phyloP scores from a whole-genome alignment of 78 protist species.

The Dictyostelium purpureum region DNA sequence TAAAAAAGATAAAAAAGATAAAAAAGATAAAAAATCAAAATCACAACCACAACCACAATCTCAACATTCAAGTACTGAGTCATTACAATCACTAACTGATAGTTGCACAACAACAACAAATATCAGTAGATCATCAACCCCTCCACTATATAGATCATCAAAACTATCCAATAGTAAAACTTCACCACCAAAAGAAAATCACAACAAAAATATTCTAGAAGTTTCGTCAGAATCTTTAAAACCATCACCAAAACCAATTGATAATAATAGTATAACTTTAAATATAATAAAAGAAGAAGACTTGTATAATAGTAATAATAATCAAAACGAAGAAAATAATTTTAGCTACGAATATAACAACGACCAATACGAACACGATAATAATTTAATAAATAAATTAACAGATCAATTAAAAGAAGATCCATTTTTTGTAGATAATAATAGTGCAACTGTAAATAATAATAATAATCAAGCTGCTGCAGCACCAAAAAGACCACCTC shows the following conservation, averaged over 20 bases:
- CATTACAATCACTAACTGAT: neutral
- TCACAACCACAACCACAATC: neutral
- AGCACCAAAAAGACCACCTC: constrained; percentile 35
- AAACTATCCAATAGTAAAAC: neutral
- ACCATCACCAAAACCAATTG: constrained; percentile 12
- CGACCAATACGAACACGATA: neutral
- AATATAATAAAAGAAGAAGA: neutral
- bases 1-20: neutral
- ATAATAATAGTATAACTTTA: neutral
- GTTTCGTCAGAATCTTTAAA: neutral
- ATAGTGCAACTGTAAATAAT: neutral
- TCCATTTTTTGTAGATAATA: neutral
- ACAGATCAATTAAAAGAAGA: constrained; percentile 7
- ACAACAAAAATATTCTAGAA: neutral
- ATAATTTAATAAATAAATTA: neutral
- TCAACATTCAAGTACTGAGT: neutral
- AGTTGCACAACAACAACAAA: neutral
- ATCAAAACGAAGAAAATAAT: too few species aligned
- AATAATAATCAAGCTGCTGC: neutral
- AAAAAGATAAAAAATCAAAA: neutral
- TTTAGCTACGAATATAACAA: too few species aligned
- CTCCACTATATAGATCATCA: neutral
- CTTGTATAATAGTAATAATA: neutral
- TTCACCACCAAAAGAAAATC: too few species aligned
- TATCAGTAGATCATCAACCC: neutral